Percentiles rank a stretch among this genome's conserved stretches.
These are phyloP conservation scores for Phaeosphaeria sp. DNA, from an alignment of 2,329 filamentous ascomycete species.

Conservation along the genomic window DNA sequence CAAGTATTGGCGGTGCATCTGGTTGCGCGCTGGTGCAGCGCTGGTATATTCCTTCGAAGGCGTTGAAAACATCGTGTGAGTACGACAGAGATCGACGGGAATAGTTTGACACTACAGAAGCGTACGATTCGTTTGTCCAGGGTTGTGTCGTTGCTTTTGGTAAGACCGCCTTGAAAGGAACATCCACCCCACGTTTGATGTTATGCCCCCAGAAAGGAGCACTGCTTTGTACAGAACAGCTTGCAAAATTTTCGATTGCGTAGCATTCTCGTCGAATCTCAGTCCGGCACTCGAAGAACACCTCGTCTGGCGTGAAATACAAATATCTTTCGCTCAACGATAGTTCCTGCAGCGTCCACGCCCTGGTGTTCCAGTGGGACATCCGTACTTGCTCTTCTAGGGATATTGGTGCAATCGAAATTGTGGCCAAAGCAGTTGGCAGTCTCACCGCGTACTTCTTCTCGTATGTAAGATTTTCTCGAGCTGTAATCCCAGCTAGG, in stretches of 20 bases:
- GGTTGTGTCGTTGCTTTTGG: not conserved
- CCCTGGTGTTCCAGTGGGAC: not conserved
- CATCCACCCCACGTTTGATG: not conserved
- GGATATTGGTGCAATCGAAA: not conserved
- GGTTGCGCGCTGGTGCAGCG: not conserved
- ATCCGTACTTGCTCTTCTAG: not conserved
- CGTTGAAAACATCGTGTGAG: not conserved
- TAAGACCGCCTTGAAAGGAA: not conserved
- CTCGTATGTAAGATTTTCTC: not conserved
- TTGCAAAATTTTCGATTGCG: not conserved
- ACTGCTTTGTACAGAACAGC: not conserved
- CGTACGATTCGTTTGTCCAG: not conserved
- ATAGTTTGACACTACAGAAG: not conserved
- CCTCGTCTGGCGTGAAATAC: not conserved
- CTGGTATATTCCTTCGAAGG: not conserved
- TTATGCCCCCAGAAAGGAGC: not conserved
- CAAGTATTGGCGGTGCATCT: not conserved
- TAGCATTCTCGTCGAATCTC: not conserved
- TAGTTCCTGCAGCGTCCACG: conserved; percentile 1
- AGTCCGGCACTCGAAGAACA: not conserved
- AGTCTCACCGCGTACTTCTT: not conserved
- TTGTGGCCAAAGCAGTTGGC: not conserved
- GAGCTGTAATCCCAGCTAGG: not conserved
- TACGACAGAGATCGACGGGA: not conserved
- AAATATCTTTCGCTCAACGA: not conserved